Base-by-base conservation (phyloP, 192 early-diverging fungal species). In the Coemansia sp. region DNA sequence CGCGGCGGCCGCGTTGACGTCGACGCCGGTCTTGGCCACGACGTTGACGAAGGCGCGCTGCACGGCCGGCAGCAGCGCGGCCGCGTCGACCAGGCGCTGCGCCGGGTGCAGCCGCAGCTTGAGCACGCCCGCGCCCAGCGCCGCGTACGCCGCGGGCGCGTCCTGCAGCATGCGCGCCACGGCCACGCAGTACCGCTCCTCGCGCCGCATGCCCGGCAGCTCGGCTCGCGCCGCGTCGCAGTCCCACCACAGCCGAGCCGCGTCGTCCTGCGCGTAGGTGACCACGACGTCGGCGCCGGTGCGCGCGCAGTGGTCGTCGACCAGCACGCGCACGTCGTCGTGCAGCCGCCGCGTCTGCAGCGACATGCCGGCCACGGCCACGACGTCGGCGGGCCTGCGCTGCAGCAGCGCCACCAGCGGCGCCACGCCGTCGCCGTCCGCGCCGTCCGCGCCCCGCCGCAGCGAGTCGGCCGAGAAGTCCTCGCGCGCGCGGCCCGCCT, bases 41-140 rank as follows among this genome's bases (percentile, higher is more conserved):
- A 95, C 87, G 69, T 95, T 94, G 44, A 98, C 90, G 23, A 95
- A 84, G 0, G 95, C 92, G 27, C 94, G 90, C 78, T 99, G 93
- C 12, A 96, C 72, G 2, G 86, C 82, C 21, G 80, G 66, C 53
- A 89, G 82, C 42, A 94, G 74, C 45, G 85, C 85, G 37, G 91
- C 90, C 31, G 92, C 86, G 12, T 89, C 84, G 1, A 92, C 72
- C 64, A 92, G 80, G 38, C 84, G 69, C 81, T 99, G 97, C 5
- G 85, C 74, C 10, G 88, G 84, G 69, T 99, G 92, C 64, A 93
- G 84, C 9, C 85, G 74, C 66, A 99, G 76, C 38, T 89, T 86
- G 66, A 90, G 59, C 7, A 76, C 65, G 36, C 87, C 85, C 9
- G 75, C 62, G 39, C 89, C 89, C 31, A 99, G 80, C 23, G 89